Conservation (phyloP, 176 grass and related monocot species). For the Carex scoparia region DNA sequence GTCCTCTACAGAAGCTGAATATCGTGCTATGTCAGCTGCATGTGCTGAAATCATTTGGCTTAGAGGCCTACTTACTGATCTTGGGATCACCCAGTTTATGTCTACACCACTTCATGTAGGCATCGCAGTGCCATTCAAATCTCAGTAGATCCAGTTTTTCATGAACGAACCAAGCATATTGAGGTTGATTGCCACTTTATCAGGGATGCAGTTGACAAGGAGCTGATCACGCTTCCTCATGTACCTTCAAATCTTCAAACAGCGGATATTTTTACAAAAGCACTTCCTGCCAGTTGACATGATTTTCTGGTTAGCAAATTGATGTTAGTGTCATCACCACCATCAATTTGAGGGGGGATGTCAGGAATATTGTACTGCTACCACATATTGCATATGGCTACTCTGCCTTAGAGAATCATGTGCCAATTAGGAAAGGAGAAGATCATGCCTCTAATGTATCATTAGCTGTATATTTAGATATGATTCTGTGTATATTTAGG, state of each 20-base stretch:
- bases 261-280: neutral
- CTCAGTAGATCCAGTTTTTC: neutral
- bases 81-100: neutral
- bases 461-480: no score
- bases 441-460: no score
- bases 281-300: neutral
- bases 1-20: neutral
- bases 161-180: constrained; percentile 8
- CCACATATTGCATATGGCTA: no score
- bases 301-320: neutral
- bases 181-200: constrained; percentile 9
- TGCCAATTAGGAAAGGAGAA: no score
- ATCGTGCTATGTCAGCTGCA: neutral
- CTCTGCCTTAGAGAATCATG: no score
- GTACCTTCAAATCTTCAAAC: neutral
- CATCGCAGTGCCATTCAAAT: neutral
- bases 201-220: neutral
- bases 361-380: neutral
- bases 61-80: neutral
- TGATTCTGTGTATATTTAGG: no score
- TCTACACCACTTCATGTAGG: neutral
- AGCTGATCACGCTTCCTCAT: neutral
- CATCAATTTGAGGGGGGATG: neutral
- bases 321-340: neutral
- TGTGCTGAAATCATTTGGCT: neutral